These are phyloP conservation scores for Aspergillus puulaauensis DNA, from an alignment of 2,329 filamentous ascomycete genomes.

Conservation along the genomic window DNA sequence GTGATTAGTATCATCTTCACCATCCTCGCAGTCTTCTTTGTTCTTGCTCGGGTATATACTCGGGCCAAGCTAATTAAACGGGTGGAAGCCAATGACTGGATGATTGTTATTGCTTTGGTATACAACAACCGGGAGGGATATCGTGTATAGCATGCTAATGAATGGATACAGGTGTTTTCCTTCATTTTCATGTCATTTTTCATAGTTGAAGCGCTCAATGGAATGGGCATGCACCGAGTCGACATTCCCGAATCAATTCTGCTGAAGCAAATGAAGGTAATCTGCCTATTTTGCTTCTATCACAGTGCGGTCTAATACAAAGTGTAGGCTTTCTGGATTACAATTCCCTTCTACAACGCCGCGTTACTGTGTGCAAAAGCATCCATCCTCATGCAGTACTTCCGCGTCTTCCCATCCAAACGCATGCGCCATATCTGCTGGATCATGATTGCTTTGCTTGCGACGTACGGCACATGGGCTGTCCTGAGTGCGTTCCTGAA, in stretches of 20 bases:
- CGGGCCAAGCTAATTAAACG: constrained; percentile 29
- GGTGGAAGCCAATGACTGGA: constrained; percentile 40
- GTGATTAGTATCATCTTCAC: constrained; percentile 34
- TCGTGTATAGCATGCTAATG: not conserved
- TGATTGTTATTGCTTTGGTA: constrained; percentile 36
- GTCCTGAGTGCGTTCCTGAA: constrained; percentile 38
- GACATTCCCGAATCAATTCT: constrained; percentile 30
- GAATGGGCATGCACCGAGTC: constrained; percentile 36
- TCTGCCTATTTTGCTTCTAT: not conserved
- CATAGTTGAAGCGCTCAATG: constrained; percentile 33
- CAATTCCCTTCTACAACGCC: constrained; percentile 40
- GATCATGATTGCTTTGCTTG: constrained; percentile 37
- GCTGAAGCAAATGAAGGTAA: constrained; percentile 35
- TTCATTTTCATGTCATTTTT: constrained; percentile 36
- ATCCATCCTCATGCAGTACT: constrained; percentile 51
- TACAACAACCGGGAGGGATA: not conserved
- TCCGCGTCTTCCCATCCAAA: constrained; percentile 44
- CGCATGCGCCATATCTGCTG: constrained; percentile 38
- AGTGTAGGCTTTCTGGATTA: constrained; percentile 35
- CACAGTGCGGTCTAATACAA: constrained; percentile 9
- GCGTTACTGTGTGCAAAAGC: constrained; percentile 45
- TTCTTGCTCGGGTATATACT: constrained; percentile 33
- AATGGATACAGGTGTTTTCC: constrained; percentile 27
- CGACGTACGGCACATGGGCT: constrained; percentile 34
- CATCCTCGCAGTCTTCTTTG: constrained; percentile 28